Evolutionary conservation across 495 filamentous ascomycete species (phyloP), one percentile per base, ranked within the genome.

Genomic region (Penicillium silybi): DNA sequence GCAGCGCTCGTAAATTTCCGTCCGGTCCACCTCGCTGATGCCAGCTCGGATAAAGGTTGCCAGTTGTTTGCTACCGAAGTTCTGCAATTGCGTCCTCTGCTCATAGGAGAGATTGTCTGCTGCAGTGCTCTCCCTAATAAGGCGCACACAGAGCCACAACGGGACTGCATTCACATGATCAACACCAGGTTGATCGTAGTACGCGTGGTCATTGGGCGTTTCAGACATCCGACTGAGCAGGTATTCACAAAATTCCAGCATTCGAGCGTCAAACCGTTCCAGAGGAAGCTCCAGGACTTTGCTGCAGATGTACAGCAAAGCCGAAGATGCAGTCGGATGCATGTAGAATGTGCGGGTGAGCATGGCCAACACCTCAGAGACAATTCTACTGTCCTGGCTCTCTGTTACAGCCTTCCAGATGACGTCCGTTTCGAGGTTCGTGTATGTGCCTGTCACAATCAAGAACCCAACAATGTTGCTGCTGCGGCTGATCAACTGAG

Each of bases 401-500:
- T 86, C 84, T 2, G 82, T 84, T 18, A 95, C 80, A 0, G 89
- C 86, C 47, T 85, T 82, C 93, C 95, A 98, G 41, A 97, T 80
- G 10, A 80, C 76, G 57, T 97, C 87, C 3, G 88, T 87, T 54
- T 92, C 85, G 13, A 70, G 58, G n/a, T 80, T 59, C 7, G 80
- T 82, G 62, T 93, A 96, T 4, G 80, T 85, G 27, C 74, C 67
- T 0, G 89, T 95, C 35, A 93, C 88, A n/a, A 90, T 79, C 42
- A 97, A 77, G 53, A 96, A 97, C 0, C 87, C 87, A 37, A 96
- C 75, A 47, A 97, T 87, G 49, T 97, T 96, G 51, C 78, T 77
- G 61, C 88, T 87, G 53, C 89, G 81, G 38, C 72, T 76, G 41
- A 95, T 95, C 50, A 98, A 81, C 59, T 96, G 89, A 6, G 89